phyloP scores from a whole-genome alignment of 371 early-diverging fungal species.

The Syncephalastrum contaminatum region DNA sequence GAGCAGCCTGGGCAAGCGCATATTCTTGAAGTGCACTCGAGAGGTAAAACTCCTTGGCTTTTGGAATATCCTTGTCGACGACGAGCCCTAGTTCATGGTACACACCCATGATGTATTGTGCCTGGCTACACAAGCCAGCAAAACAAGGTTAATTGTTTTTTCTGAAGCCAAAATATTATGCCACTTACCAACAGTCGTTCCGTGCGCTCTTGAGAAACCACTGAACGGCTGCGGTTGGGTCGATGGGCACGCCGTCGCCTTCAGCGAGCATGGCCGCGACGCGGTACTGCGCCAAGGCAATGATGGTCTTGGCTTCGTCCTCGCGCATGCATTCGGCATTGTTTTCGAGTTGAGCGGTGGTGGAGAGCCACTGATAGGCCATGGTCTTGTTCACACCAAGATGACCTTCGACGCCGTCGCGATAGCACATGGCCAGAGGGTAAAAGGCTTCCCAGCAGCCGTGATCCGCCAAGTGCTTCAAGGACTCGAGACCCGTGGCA shows the following conservation, averaged over 20 bases:
- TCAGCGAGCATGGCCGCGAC: conserved; percentile 19
- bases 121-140: conserved; percentile 21
- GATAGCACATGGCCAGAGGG: conserved; percentile 39
- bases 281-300: conserved; percentile 26
- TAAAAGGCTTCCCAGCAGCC: conserved; percentile 41
- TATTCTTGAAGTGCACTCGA: conserved; percentile 44
- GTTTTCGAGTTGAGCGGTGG: conserved; percentile 67
- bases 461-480: conserved; percentile 28
- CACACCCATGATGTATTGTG: conserved; percentile 25
- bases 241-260: conserved; percentile 16
- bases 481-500: conserved; percentile 25
- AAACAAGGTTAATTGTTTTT: conserved; percentile 1
- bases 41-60: conserved; percentile 27
- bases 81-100: conserved; percentile 22
- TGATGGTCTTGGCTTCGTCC: conserved; percentile 48
- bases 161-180: not conserved
- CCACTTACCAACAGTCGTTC: conserved; percentile 26
- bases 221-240: conserved; percentile 15
- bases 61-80: conserved; percentile 15
- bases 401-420: conserved; percentile 39
- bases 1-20: conserved; percentile 37
- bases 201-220: conserved; percentile 30
- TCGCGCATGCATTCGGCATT: conserved; percentile 31
- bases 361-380: conserved; percentile 66
- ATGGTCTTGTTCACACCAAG: conserved; percentile 39